These are phyloP conservation scores for Malassezia slooffiae DNA, from an alignment of 1,284 basidiomycete genomes.

Conservation along the genomic window DNA sequence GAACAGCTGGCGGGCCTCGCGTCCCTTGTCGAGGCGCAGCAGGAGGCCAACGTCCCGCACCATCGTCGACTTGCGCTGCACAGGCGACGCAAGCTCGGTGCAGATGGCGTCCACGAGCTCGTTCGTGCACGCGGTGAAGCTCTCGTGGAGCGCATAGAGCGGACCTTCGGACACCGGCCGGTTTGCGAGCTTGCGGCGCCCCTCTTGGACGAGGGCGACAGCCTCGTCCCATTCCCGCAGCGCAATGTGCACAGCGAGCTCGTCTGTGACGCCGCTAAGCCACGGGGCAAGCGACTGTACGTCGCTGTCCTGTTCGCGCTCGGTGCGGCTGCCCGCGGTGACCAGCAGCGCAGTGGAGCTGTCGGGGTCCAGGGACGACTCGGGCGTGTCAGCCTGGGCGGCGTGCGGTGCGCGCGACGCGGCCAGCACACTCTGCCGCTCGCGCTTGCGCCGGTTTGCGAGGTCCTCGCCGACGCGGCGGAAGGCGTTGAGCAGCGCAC, in stretches of 20 bases:
- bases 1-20: slow-evolving; percentile 72
- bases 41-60: slow-evolving; percentile 64
- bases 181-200: slow-evolving; percentile 54
- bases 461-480: slow-evolving; percentile 84
- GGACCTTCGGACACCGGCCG: slow-evolving; percentile 48
- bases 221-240: slow-evolving; percentile 79
- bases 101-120: slow-evolving; percentile 61
- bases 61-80: slow-evolving; percentile 66
- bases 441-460: slow-evolving; percentile 78
- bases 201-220: slow-evolving; percentile 69
- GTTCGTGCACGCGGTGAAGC: slow-evolving; percentile 16
- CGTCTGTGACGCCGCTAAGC: slow-evolving; percentile 80
- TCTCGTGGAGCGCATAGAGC: slow-evolving; percentile 16
- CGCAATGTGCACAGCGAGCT: slow-evolving; percentile 80
- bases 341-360: neutral
- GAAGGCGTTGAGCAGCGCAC: slow-evolving; percentile 69
- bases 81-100: slow-evolving; percentile 61
- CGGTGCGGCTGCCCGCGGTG: neutral
- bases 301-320: slow-evolving; percentile 10
- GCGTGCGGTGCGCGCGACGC: too few species aligned
- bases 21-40: slow-evolving; percentile 62
- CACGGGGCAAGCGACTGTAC: slow-evolving; percentile 53
- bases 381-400: neutral
- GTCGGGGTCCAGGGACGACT: neutral
- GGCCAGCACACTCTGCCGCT: slow-evolving; percentile 58